phyloP scores from a whole-genome alignment of 169 alveolate species.

The Theileria sp. region DNA sequence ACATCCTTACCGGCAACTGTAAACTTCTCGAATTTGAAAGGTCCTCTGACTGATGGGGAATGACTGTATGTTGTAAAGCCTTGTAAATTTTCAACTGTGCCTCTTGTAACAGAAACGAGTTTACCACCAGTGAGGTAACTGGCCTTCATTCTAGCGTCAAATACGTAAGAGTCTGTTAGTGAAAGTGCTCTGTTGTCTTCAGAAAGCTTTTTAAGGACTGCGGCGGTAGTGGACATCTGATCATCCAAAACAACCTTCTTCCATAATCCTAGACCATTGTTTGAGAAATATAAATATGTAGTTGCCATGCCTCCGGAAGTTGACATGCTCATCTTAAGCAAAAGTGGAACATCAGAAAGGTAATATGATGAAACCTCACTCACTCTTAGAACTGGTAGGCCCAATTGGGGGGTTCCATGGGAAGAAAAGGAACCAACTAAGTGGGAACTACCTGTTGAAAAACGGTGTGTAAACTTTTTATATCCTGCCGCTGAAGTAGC shows the following conservation, averaged over 20 bases:
- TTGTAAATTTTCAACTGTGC: background rate
- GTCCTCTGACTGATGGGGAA: background rate
- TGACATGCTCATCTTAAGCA: constrained; percentile 11
- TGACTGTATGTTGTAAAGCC: background rate
- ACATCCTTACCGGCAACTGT: constrained; percentile 5
- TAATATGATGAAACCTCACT: background rate
- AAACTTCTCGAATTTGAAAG: constrained; percentile 12
- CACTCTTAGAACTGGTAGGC: constrained; percentile 9
- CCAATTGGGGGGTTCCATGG: constrained; percentile 13
- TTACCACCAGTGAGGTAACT: constrained; percentile 9
- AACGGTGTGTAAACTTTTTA: constrained; percentile 13
- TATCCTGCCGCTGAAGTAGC: background rate
- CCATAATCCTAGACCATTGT: constrained; percentile 15
- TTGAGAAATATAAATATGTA: background rate
- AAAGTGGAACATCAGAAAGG: constrained; percentile 3
- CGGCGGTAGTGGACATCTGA: background rate
- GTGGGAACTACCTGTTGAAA: constrained; percentile 7
- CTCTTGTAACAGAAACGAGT: constrained; percentile 4
- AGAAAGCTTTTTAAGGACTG: background rate
- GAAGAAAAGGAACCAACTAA: background rate
- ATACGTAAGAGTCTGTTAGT: background rate
- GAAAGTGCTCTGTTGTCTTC: background rate
- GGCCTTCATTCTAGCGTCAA: constrained; percentile 7
- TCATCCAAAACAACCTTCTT: background rate
- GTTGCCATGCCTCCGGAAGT: background rate